These are phyloP conservation scores for Volvox carteri DNA, from an alignment of 163 green algal genomes.

Conservation along the genomic window DNA sequence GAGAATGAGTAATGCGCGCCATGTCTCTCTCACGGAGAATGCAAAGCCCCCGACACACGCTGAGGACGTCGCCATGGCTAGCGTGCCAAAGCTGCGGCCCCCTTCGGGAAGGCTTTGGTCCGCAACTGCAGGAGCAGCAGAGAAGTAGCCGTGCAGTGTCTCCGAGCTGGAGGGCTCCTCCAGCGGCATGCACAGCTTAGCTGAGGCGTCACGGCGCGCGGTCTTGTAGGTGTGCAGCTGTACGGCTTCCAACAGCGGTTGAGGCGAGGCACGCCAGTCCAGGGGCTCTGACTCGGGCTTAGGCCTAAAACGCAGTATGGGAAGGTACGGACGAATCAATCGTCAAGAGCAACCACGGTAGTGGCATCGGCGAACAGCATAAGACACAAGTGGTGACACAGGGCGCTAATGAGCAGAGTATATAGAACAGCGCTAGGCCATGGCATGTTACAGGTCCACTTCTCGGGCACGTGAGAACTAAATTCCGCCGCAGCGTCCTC, in stretches of 20 bases:
- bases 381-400: too few relatives aligned
- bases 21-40: slow-evolving; percentile 21
- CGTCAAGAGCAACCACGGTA: too few relatives aligned
- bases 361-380: too few relatives aligned
- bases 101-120: too few relatives aligned
- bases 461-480: too few relatives aligned
- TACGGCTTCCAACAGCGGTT: neutral
- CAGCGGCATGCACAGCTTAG: slow-evolving; percentile 1
- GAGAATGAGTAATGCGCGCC: neutral
- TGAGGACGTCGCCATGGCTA: too few relatives aligned
- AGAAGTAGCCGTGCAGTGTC: neutral
- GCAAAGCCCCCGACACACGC: neutral
- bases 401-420: too few relatives aligned
- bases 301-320: neutral
- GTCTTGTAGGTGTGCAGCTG: slow-evolving; percentile 43
- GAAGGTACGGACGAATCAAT: too few relatives aligned
- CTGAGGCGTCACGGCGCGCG: neutral
- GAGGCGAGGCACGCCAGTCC: neutral
- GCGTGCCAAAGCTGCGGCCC: neutral
- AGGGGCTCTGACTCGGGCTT: slow-evolving; percentile 1
- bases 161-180: neutral
- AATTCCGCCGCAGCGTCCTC: too few relatives aligned
- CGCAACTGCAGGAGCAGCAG: neutral
- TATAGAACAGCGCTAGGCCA: too few relatives aligned
- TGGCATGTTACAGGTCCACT: too few relatives aligned